Evolutionary conservation across 2,329 filamentous ascomycete species (phyloP).

Genomic region (Hirsutella rhossiliensis): DNA sequence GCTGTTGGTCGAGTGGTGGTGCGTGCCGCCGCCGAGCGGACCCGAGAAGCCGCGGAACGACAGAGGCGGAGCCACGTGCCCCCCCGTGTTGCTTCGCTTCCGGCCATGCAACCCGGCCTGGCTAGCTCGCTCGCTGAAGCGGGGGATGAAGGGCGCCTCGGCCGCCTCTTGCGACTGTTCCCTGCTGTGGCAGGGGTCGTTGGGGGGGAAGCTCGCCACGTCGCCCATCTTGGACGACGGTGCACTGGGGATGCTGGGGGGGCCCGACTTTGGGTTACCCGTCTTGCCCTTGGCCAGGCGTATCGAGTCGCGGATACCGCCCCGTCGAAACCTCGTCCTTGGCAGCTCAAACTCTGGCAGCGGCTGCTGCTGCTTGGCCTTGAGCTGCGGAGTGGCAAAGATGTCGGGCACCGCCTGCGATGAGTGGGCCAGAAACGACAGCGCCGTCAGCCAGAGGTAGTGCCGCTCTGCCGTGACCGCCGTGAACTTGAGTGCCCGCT

Average conservation of each 20-base stretch:
- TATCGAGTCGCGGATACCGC: constrained; percentile 75
- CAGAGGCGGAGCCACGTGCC: constrained; percentile 55
- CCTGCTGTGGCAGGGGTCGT: constrained; percentile 28
- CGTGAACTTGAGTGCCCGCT: constrained; percentile 91
- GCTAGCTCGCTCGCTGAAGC: constrained; percentile 48
- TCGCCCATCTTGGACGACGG: constrained; percentile 25
- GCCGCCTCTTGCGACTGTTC: constrained; percentile 48
- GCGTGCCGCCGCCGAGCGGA: constrained; percentile 27
- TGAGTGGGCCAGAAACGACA: constrained; percentile 91
- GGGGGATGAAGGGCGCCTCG: constrained; percentile 59
- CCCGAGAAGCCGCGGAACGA: constrained; percentile 72
- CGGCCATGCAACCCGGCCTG: constrained; percentile 48
- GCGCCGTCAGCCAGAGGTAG: constrained; percentile 85
- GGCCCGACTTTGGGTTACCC: constrained; percentile 37
- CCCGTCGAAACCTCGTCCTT: constrained; percentile 34
- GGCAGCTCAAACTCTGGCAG: constrained; percentile 40
- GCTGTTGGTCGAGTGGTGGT: constrained; percentile 40
- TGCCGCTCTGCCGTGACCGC: constrained; percentile 73
- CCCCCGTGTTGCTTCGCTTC: constrained; percentile 82
- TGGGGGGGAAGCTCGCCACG: constrained; percentile 21
- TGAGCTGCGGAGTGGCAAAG: constrained; percentile 38
- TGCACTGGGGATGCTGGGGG: constrained; percentile 28
- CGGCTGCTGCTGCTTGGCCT: constrained; percentile 22
- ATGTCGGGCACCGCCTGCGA: constrained; percentile 70
- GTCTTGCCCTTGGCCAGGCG: constrained; percentile 66